Evolutionary conservation across 2,329 filamentous ascomycete genomes (phyloP).

Genomic region (Ploettnerulaceae sp.): DNA sequence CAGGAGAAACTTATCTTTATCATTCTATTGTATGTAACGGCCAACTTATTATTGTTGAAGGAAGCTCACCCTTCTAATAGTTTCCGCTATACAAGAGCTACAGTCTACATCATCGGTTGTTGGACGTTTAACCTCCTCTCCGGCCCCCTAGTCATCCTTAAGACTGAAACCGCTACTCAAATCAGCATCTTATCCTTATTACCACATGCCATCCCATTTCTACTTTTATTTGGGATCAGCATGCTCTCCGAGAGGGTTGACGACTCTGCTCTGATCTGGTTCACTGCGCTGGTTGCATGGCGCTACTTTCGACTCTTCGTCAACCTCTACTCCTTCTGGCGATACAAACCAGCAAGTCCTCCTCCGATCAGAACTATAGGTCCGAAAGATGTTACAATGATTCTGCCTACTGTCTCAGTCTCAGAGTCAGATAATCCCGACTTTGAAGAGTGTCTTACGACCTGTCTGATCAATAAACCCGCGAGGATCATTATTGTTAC

Average conservation of each 20-base stretch:
- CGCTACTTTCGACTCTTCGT: constrained; percentile 1
- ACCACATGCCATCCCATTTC: background rate
- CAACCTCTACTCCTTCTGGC: background rate
- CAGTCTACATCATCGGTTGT: background rate
- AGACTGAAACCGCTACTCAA: constrained; percentile 1
- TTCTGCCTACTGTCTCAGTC: background rate
- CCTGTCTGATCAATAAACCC: background rate
- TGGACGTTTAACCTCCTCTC: constrained; percentile 1
- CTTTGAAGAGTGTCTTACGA: background rate
- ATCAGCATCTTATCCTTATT: constrained; percentile 1
- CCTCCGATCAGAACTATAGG: background rate
- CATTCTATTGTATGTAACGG: constrained; percentile 2
- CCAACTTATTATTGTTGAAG: constrained; percentile 1
- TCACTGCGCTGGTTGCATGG: background rate
- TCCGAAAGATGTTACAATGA: background rate
- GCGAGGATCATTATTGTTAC: background rate
- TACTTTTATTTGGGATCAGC: constrained; percentile 1
- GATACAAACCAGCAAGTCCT: background rate
- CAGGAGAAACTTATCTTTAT: background rate
- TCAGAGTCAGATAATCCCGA: background rate
- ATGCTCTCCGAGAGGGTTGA: background rate
- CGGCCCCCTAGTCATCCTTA: background rate
- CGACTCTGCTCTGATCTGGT: background rate
- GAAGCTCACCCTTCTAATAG: background rate
- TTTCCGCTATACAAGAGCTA: background rate